These are phyloP conservation scores for Cronartium ribicola DNA, from an alignment of 1,284 basidiomycete genomes.

Conservation along the genomic window DNA sequence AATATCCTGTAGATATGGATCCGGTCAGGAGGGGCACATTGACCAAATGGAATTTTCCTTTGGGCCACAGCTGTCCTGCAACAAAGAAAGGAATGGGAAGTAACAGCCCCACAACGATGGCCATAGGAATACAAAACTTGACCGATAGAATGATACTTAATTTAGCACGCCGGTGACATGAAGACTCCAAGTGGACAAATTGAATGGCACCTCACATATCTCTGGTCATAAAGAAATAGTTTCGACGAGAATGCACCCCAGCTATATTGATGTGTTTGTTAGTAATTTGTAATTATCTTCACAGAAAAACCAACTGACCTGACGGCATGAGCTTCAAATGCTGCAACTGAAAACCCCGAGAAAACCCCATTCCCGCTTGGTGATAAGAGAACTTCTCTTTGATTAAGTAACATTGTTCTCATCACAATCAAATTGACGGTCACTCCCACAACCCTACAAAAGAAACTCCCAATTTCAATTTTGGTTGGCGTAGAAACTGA, in stretches of 20 bases:
- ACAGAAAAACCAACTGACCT: neutral
- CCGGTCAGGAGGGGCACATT: slow-evolving; percentile 26
- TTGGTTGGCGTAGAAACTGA: neutral
- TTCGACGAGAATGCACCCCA: slow-evolving; percentile 27
- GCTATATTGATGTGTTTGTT: neutral
- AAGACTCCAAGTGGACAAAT: neutral
- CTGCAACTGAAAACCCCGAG: neutral
- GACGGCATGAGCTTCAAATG: neutral
- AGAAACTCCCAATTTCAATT: neutral
- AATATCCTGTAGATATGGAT: slow-evolving; percentile 10
- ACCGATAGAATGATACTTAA: neutral
- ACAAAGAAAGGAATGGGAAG: slow-evolving; percentile 34
- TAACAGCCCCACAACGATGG: slow-evolving; percentile 12
- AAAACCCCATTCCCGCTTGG: neutral
- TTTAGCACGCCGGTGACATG: neutral
- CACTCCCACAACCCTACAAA: neutral
- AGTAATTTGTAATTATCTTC: too few relatives aligned
- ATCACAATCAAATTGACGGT: too few relatives aligned
- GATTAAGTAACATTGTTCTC: too few relatives aligned
- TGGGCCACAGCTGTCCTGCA: neutral
- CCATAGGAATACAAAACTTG: slow-evolving; percentile 28
- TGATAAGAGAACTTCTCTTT: neutral
- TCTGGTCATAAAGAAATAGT: slow-evolving; percentile 26
- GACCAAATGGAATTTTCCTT: slow-evolving; percentile 3
- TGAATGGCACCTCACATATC: slow-evolving; percentile 18